Conservation (phyloP, 345 rosid species). For the Brassica cretica region DNA sequence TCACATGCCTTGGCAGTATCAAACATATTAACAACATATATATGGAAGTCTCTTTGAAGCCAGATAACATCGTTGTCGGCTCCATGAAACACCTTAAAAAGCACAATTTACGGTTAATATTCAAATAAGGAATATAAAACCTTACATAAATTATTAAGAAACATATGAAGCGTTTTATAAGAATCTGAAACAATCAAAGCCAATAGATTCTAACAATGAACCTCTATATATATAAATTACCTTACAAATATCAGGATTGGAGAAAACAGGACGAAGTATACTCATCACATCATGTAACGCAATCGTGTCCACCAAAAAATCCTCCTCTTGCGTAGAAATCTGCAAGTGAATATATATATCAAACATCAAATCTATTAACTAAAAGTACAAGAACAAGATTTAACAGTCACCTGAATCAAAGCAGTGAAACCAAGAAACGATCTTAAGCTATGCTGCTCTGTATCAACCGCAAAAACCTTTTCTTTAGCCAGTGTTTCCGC, state of each 20-base stretch:
- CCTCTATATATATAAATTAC: conserved; percentile 37
- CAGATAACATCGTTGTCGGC: conserved; percentile 93
- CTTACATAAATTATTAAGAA: neutral
- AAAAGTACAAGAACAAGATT: neutral
- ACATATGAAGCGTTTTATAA: neutral
- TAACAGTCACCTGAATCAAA: conserved; percentile 68
- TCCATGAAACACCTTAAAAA: conserved; percentile 86
- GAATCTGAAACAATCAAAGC: conserved; percentile 8
- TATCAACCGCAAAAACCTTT: conserved; percentile 71
- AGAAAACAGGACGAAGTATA: conserved; percentile 66
- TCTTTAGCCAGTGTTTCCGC: conserved; percentile 55
- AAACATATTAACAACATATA: conserved; percentile 81
- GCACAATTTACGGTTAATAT: neutral
- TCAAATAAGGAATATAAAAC: neutral
- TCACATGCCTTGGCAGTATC: conserved; percentile 98
- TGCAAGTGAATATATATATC: conserved; percentile 13
- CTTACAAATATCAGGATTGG: conserved; percentile 82
- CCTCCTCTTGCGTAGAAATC: conserved; percentile 69
- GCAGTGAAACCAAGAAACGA: conserved; percentile 91
- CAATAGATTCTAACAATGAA: neutral
- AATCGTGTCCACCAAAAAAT: conserved; percentile 79
- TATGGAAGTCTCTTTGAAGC: conserved; percentile 95
- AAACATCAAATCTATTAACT: neutral
- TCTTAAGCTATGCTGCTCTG: conserved; percentile 84
- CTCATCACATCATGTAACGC: conserved; percentile 77